These are phyloP conservation scores for Endocarpon pusillum DNA, from an alignment of 495 filamentous ascomycete species.

Conservation along the genomic window DNA sequence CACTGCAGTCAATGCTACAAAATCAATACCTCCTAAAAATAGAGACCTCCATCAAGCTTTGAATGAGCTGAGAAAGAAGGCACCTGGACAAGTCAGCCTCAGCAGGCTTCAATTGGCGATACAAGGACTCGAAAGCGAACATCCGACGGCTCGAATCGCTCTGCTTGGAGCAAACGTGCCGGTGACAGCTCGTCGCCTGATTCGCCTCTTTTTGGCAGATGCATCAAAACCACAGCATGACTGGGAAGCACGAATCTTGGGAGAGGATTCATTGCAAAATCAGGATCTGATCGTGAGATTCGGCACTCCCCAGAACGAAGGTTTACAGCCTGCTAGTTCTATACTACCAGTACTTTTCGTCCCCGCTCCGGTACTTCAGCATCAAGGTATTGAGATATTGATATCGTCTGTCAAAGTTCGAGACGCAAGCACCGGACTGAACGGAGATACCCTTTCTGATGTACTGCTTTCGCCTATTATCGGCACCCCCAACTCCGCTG, in stretches of 20 bases:
- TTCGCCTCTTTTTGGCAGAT: constrained; percentile 60
- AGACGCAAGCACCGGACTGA: constrained; percentile 26
- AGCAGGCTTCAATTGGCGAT: constrained; percentile 67
- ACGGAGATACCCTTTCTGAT: constrained; percentile 17
- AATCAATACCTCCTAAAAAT: background rate
- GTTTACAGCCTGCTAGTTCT: background rate
- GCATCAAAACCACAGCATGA: constrained; percentile 42
- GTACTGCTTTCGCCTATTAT: constrained; percentile 56
- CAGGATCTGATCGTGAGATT: no score
- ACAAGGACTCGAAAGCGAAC: constrained; percentile 50
- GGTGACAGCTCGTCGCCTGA: constrained; percentile 37
- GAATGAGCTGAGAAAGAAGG: constrained; percentile 39
- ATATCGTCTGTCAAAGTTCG: constrained; percentile 38
- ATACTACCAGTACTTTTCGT: constrained; percentile 40
- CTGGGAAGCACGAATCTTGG: constrained; percentile 42
- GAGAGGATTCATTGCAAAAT: background rate
- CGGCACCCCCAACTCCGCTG: constrained; percentile 42
- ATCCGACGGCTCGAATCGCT: constrained; percentile 54
- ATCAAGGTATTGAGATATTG: constrained; percentile 60
- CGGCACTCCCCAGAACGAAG: constrained; percentile 20
- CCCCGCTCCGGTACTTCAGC: constrained; percentile 50
- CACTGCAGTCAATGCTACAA: constrained; percentile 4
- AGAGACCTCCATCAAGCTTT: constrained; percentile 44
- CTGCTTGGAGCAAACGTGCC: constrained; percentile 35
- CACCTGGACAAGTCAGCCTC: constrained; percentile 49